Evolutionary conservation across 1,284 basidiomycete species (phyloP).

Genomic region (Entoloma clypeatum): DNA sequence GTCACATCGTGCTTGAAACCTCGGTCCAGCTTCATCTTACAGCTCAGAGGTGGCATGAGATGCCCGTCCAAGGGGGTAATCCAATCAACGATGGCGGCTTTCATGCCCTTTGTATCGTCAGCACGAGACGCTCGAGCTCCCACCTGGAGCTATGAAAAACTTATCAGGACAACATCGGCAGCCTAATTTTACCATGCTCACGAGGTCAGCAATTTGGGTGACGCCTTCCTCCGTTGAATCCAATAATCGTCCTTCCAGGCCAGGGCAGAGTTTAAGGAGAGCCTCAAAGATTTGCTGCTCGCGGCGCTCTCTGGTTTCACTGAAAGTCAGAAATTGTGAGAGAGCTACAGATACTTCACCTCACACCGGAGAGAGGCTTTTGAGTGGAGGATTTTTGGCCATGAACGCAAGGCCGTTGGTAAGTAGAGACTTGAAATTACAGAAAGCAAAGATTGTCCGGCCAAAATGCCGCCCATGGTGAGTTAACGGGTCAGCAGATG

Average conservation of each 20-base stretch:
- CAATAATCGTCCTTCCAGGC: background rate
- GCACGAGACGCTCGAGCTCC: background rate
- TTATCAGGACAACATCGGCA: background rate
- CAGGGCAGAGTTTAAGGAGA: background rate
- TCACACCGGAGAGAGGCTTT: background rate
- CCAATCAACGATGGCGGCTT: conserved; percentile 1
- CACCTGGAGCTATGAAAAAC: background rate
- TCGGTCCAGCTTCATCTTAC: background rate
- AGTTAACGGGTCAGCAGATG: background rate
- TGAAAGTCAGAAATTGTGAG: background rate
- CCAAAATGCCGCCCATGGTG: background rate
- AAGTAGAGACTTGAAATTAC: background rate
- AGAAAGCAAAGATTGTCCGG: background rate
- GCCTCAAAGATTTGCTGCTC: conserved; percentile 1
- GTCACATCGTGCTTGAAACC: background rate
- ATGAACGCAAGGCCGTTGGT: background rate
- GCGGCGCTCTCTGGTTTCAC: background rate
- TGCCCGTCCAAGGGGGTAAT: background rate
- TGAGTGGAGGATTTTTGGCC: background rate
- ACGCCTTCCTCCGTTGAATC: background rate
- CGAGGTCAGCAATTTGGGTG: background rate
- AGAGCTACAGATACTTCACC: background rate
- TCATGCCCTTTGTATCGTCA: conserved; percentile 3
- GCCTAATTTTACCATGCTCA: background rate
- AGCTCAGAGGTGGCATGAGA: background rate